A percentile compares a stretch with the other conserved stretches of the same genome.
Evolutionary conservation across 768 basidiomycete species (phyloP).

Genomic region (Suillus subaureus): DNA sequence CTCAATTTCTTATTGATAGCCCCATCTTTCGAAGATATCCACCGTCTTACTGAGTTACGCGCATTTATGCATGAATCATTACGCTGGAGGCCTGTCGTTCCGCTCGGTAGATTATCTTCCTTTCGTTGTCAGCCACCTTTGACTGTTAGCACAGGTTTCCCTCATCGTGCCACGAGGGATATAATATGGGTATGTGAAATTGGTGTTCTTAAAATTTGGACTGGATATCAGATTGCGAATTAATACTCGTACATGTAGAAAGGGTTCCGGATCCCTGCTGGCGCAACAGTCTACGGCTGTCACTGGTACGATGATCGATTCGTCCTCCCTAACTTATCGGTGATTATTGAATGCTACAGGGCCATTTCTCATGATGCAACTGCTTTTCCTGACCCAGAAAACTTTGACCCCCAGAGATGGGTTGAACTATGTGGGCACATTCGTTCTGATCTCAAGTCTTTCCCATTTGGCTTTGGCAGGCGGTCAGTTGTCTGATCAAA

Average conservation of each 20-base stretch:
- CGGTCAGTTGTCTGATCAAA: conserved; percentile 19
- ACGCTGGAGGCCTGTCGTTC: conserved; percentile 32
- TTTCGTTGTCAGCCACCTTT: background rate
- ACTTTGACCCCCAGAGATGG: conserved; percentile 62
- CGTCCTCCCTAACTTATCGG: background rate
- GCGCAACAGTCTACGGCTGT: conserved; percentile 25
- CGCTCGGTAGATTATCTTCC: conserved; percentile 17
- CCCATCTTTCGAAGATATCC: conserved; percentile 34
- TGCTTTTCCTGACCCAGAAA: conserved; percentile 52
- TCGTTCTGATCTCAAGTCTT: conserved; percentile 48
- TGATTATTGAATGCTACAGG: conserved; percentile 27
- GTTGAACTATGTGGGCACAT: conserved; percentile 43
- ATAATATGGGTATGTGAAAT: conserved; percentile 48
- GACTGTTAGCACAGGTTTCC: conserved; percentile 36
- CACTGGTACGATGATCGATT: conserved; percentile 14
- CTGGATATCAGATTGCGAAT: background rate
- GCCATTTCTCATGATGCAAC: conserved; percentile 53
- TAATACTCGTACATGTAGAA: conserved; percentile 16
- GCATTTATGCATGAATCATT: conserved; percentile 35
- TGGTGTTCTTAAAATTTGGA: background rate
- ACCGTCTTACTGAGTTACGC: conserved; percentile 28
- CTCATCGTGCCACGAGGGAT: conserved; percentile 61
- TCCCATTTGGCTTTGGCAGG: conserved; percentile 57
- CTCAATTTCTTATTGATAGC: conserved; percentile 19
- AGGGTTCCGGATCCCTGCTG: conserved; percentile 25